Evolutionary conservation across 1,284 basidiomycete species (phyloP).

Genomic region (Coniophora puteana): DNA sequence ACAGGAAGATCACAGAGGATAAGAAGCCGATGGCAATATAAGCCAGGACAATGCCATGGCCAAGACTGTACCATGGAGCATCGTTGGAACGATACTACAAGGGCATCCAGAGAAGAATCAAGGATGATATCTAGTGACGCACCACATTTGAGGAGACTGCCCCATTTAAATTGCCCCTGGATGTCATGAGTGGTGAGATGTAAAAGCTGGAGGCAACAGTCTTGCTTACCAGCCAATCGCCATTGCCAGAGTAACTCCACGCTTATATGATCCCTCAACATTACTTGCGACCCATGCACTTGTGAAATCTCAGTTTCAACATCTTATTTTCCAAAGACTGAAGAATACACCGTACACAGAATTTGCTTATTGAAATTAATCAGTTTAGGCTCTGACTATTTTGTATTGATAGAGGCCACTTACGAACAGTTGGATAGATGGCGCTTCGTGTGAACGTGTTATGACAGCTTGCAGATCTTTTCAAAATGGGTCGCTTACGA

Average conservation of each 20-base stretch:
- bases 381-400: slow-evolving; percentile 7
- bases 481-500: slow-evolving; percentile 30
- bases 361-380: slow-evolving; percentile 30
- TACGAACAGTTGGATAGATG: slow-evolving; percentile 46
- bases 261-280: slow-evolving; percentile 42
- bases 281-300: slow-evolving; percentile 51
- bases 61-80: slow-evolving; percentile 45
- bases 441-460: slow-evolving; percentile 23
- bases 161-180: slow-evolving; percentile 42
- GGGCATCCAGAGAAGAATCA: not conserved
- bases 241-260: slow-evolving; percentile 37
- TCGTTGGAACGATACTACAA: slow-evolving; percentile 33
- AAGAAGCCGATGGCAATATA: slow-evolving; percentile 47
- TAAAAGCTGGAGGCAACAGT: not conserved
- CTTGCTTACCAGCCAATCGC: slow-evolving; percentile 29
- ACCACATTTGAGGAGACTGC: slow-evolving; percentile 45
- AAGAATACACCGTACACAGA: slow-evolving; percentile 35
- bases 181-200: not conserved
- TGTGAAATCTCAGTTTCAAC: slow-evolving; percentile 1
- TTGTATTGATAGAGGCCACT: slow-evolving; percentile 18
- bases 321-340: slow-evolving; percentile 1
- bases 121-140: too few relatives aligned
- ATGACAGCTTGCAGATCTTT: slow-evolving; percentile 3
- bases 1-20: slow-evolving; percentile 33
- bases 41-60: slow-evolving; percentile 46